Conservation (phyloP, 441 rosid genomes). For the Eutrema salsugineum region DNA sequence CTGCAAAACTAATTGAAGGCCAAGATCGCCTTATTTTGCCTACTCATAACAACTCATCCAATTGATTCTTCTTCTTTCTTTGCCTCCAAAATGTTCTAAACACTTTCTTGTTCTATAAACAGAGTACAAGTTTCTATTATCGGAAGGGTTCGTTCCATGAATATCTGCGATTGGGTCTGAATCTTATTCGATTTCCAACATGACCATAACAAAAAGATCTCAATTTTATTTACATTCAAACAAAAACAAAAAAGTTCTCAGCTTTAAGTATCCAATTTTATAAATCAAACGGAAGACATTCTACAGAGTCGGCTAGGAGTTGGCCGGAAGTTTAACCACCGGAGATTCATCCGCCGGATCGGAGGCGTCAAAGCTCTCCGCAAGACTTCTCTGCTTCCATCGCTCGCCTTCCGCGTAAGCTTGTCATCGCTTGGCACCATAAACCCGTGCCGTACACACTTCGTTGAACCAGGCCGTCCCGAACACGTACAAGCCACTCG, state of each 20-base stretch:
- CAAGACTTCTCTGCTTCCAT: conserved; percentile 25
- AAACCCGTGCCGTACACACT: conserved; percentile 27
- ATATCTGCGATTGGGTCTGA: neutral
- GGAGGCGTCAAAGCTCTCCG: conserved; percentile 30
- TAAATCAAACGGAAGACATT: conserved; percentile 24
- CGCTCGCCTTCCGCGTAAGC: conserved; percentile 19
- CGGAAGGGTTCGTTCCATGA: neutral
- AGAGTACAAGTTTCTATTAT: neutral
- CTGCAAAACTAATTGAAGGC: conserved; percentile 75
- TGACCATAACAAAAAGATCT: neutral
- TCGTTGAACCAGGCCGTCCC: conserved; percentile 25
- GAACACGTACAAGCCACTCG: conserved; percentile 27
- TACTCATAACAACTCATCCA: conserved; percentile 28
- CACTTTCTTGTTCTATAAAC: neutral
- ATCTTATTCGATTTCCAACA: conserved; percentile 8
- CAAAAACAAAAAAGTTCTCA: neutral
- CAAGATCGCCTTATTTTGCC: conserved; percentile 77
- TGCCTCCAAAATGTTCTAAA: neutral
- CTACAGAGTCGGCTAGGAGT: conserved; percentile 29
- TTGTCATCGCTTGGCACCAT: conserved; percentile 26
- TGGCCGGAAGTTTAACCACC: conserved; percentile 29
- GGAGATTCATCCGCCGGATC: conserved; percentile 23
- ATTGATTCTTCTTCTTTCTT: conserved; percentile 11
- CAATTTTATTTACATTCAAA: conserved; percentile 8
- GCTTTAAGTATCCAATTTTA: neutral